These are phyloP conservation scores for Diplodia mutila DNA, from an alignment of 2,329 filamentous ascomycete genomes.

Conservation along the genomic window DNA sequence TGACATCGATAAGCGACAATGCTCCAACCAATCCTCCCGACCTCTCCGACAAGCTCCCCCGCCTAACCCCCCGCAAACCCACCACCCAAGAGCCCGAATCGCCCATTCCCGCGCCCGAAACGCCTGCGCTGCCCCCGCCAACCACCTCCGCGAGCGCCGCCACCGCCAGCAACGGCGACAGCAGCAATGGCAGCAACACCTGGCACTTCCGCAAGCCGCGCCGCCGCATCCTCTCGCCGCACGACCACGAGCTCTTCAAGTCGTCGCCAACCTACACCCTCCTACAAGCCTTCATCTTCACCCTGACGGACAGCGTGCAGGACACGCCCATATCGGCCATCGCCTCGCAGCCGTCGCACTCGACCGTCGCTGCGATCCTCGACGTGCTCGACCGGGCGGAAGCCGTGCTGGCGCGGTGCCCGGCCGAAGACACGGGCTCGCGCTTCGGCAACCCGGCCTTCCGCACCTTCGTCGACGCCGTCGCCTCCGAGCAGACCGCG, in stretches of 20 bases:
- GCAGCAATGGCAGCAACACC: slow-evolving; percentile 27
- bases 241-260: slow-evolving; percentile 82
- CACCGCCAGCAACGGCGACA: slow-evolving; percentile 48
- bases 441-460: slow-evolving; percentile 96
- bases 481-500: slow-evolving; percentile 49
- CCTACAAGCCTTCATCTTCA: slow-evolving; percentile 83
- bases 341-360: slow-evolving; percentile 48
- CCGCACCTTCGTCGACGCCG: slow-evolving; percentile 74
- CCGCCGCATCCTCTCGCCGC: slow-evolving; percentile 77
- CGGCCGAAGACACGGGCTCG: slow-evolving; percentile 83
- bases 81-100: slow-evolving; percentile 28
- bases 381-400: slow-evolving; percentile 72
- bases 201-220: slow-evolving; percentile 69
- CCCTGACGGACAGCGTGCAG: slow-evolving; percentile 78
- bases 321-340: slow-evolving; percentile 68
- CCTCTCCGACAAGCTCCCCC: slow-evolving; percentile 39
- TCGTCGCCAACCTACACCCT: slow-evolving; percentile 75
- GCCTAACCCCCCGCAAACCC: slow-evolving; percentile 42
- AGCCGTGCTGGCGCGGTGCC: slow-evolving; percentile 66
- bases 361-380: slow-evolving; percentile 66
- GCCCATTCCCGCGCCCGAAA: slow-evolving; percentile 68
- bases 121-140: slow-evolving; percentile 71
- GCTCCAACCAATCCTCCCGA: slow-evolving; percentile 28
- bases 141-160: slow-evolving; percentile 50
- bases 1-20: slow-evolving; percentile 4